These are phyloP conservation scores for Trichoderma reesei DNA, from an alignment of 495 filamentous ascomycete genomes.

Conservation along the genomic window DNA sequence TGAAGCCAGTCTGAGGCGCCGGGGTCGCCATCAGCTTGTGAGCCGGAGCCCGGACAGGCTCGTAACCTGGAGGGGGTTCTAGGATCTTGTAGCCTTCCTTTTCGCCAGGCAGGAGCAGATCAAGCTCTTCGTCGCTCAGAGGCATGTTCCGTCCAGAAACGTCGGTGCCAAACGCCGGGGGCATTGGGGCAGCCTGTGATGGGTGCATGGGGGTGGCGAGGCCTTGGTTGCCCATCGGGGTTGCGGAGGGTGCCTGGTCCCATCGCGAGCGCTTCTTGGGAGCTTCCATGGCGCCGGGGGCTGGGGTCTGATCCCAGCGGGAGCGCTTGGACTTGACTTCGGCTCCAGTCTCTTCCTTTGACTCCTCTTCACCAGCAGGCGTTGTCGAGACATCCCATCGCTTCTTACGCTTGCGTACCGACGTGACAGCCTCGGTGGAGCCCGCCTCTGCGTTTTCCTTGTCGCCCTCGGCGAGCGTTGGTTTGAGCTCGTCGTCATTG, in stretches of 20 bases:
- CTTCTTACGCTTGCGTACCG: slow-evolving; percentile 78
- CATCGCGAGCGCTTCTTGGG: slow-evolving; percentile 70
- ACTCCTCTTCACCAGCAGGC: slow-evolving; percentile 35
- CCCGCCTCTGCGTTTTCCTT: slow-evolving; percentile 67
- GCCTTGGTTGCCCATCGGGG: slow-evolving; percentile 71
- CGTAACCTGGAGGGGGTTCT: slow-evolving; percentile 87
- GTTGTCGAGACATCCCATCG: slow-evolving; percentile 73
- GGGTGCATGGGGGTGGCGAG: slow-evolving; percentile 82
- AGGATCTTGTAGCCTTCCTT: slow-evolving; percentile 88
- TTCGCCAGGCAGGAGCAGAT: slow-evolving; percentile 70
- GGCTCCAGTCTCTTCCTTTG: slow-evolving; percentile 30
- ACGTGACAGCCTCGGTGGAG: slow-evolving; percentile 50
- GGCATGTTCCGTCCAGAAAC: slow-evolving; percentile 68
- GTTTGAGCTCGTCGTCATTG: slow-evolving; percentile 51
- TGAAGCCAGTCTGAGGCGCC: slow-evolving; percentile 67
- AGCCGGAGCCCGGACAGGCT: slow-evolving; percentile 66
- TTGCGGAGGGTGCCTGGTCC: slow-evolving; percentile 82
- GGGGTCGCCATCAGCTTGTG: slow-evolving; percentile 74
- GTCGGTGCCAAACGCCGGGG: slow-evolving; percentile 68
- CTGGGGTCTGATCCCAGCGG: slow-evolving; percentile 83
- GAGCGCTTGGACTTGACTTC: slow-evolving; percentile 44
- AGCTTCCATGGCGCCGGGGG: slow-evolving; percentile 42
- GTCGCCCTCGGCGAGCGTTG: slow-evolving; percentile 59
- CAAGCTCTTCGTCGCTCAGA: slow-evolving; percentile 86
- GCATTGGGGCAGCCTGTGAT: slow-evolving; percentile 49